Evolutionary conservation across 768 basidiomycete species (phyloP).

Genomic region (Rhizopogon sp.): DNA sequence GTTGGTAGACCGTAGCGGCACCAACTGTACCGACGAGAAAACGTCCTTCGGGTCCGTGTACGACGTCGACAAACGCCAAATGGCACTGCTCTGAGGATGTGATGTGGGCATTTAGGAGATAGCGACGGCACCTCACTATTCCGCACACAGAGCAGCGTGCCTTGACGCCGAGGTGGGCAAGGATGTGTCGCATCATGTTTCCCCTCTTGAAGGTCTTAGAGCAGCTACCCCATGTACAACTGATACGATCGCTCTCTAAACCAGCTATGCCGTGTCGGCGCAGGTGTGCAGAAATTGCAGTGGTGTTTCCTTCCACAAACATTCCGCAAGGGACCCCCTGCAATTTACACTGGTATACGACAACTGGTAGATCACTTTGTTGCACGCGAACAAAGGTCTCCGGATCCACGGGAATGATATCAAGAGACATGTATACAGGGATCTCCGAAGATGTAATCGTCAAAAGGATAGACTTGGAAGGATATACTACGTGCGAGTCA

Average conservation of each 20-base stretch:
- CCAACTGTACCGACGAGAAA: too few species aligned
- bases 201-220: neutral
- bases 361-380: too few species aligned
- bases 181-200: slow-evolving; percentile 4
- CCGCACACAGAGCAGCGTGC: neutral
- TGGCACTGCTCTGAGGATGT: neutral
- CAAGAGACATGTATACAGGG: too few species aligned
- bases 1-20: too few species aligned
- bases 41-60: neutral
- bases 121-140: neutral
- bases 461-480: too few species aligned
- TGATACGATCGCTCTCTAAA: neutral
- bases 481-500: too few species aligned
- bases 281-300: slow-evolving; percentile 2
- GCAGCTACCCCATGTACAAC: slow-evolving; percentile 2
- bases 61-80: neutral
- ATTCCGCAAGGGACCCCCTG: neutral
- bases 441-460: too few species aligned
- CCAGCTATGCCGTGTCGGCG: neutral
- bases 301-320: slow-evolving; percentile 1
- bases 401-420: too few species aligned
- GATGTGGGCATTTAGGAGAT: neutral
- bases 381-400: too few species aligned
- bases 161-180: neutral
- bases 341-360: too few species aligned